A percentile compares a stretch with the other conserved stretches of the same genome.
Evolutionary conservation across 2,329 filamentous ascomycete species (phyloP).

Genomic region (Penicillium nordicum): DNA sequence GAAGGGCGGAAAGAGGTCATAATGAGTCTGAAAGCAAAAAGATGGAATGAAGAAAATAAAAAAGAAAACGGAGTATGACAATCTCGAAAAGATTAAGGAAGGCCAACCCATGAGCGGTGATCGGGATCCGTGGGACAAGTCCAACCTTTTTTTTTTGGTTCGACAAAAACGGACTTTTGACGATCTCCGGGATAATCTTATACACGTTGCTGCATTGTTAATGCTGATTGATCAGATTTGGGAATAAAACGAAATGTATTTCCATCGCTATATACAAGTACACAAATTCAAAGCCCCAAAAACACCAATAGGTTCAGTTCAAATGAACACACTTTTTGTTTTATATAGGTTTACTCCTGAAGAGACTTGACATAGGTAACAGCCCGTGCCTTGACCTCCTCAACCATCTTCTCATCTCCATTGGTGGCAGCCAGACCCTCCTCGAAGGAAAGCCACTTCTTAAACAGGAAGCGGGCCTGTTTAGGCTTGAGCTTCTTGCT

Average conservation of each 20-base stretch:
- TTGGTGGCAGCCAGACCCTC: slow-evolving; percentile 50
- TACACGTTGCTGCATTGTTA: neutral
- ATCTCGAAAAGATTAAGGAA: neutral
- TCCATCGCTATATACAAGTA: slow-evolving; percentile 17
- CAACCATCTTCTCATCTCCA: slow-evolving; percentile 66
- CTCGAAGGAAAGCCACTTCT: slow-evolving; percentile 89
- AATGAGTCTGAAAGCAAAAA: neutral
- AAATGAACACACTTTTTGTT: slow-evolving; percentile 13
- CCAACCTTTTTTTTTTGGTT: neutral
- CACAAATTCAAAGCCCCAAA: slow-evolving; percentile 23
- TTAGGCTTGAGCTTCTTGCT: slow-evolving; percentile 72
- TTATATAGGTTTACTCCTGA: slow-evolving; percentile 27
- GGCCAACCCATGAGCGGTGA: slow-evolving; percentile 12
- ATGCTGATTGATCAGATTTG: neutral
- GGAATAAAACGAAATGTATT: slow-evolving; percentile 13
- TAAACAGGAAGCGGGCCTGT: slow-evolving; percentile 83
- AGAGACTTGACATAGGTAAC: slow-evolving; percentile 62
- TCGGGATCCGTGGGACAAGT: slow-evolving; percentile 8
- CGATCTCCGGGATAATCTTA: too few species aligned
- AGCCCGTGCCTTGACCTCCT: slow-evolving; percentile 67
- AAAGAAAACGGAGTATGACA: slow-evolving; percentile 3
- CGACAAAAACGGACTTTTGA: neutral
- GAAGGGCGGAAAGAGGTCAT: slow-evolving; percentile 5
- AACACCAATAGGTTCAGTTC: slow-evolving; percentile 22
- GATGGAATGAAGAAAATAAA: neutral